A percentile compares a stretch with the other conserved stretches of the same genome.
These are phyloP conservation scores for Pseudogymnoascus sp. DNA, from an alignment of 2,329 filamentous ascomycete species.

Conservation along the genomic window DNA sequence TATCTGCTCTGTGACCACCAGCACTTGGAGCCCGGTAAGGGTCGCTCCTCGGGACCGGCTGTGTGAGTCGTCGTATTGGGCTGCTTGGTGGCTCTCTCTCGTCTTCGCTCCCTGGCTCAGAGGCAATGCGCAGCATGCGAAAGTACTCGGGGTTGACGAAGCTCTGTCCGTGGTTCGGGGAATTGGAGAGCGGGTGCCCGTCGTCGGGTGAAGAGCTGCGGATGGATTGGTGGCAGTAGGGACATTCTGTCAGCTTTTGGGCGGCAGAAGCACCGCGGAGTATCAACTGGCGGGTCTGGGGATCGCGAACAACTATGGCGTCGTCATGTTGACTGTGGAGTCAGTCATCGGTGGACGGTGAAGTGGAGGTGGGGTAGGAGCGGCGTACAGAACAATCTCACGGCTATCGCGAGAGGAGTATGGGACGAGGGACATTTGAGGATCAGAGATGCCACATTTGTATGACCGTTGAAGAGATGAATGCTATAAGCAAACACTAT, in stretches of 20 bases:
- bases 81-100: constrained; percentile 39
- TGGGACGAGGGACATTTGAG: constrained; percentile 63
- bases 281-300: constrained; percentile 73
- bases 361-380: neutral
- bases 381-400: constrained; percentile 70
- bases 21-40: constrained; percentile 18
- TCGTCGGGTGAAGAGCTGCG: constrained; percentile 42
- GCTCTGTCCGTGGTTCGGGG: constrained; percentile 42
- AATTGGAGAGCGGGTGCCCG: constrained; percentile 38
- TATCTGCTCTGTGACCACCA: constrained; percentile 19
- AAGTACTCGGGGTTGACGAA: constrained; percentile 94
- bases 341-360: neutral
- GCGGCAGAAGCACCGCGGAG: constrained; percentile 54
- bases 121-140: constrained; percentile 67
- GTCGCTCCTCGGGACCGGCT: constrained; percentile 23
- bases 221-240: constrained; percentile 36
- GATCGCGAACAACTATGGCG: constrained; percentile 86
- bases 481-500: constrained; percentile 6
- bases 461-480: neutral
- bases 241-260: constrained; percentile 62
- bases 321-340: constrained; percentile 73
- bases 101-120: constrained; percentile 41
- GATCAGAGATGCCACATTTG: neutral
- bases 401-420: constrained; percentile 66
- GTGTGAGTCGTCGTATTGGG: constrained; percentile 42